Conservation (phyloP, 2,329 filamentous ascomycete species). For the Hypocrella siamensis region DNA sequence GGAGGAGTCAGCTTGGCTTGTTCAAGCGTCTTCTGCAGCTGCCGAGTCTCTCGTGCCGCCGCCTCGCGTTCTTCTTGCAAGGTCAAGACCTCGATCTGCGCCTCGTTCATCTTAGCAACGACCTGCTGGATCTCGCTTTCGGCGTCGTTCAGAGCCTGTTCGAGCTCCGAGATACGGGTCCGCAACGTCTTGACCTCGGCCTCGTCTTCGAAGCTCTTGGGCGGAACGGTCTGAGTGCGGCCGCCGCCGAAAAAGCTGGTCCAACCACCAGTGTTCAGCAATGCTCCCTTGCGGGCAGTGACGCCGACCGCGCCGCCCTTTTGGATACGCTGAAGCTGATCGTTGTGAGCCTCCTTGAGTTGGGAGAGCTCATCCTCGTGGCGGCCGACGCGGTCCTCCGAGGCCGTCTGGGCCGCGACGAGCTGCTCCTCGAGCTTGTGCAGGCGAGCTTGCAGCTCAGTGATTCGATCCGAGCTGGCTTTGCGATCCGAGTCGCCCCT, state of each 20-base stretch:
- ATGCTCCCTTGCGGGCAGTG: conserved; percentile 15
- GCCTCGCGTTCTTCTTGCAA: conserved; percentile 62
- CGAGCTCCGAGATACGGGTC: conserved; percentile 66
- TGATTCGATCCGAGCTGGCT: conserved; percentile 66
- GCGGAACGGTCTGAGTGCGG: conserved; percentile 32
- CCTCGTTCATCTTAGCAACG: conserved; percentile 61
- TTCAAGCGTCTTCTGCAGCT: conserved; percentile 50
- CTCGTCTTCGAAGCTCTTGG: conserved; percentile 55
- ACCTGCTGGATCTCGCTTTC: conserved; percentile 75
- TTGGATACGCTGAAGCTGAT: conserved; percentile 62
- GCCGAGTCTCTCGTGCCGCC: conserved; percentile 55
- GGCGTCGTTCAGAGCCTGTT: conserved; percentile 44
- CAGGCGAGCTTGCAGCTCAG: conserved; percentile 65
- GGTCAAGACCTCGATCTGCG: conserved; percentile 71
- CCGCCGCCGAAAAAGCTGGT: conserved; percentile 18
- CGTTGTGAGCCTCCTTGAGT: conserved; percentile 62
- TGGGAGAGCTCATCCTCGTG: conserved; percentile 75
- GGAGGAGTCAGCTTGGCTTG: conserved; percentile 42
- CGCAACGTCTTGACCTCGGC: conserved; percentile 62
- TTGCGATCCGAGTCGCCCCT: conserved; percentile 76
- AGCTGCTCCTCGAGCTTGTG: conserved; percentile 73
- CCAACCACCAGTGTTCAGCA: conserved; percentile 15
- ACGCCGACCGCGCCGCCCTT: conserved; percentile 19
- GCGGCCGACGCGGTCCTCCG: conserved; percentile 66
- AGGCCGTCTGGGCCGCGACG: conserved; percentile 65